These are phyloP conservation scores for Tillandsia fasciculata DNA, from an alignment of 176 grass and related monocot genomes.

Conservation along the genomic window DNA sequence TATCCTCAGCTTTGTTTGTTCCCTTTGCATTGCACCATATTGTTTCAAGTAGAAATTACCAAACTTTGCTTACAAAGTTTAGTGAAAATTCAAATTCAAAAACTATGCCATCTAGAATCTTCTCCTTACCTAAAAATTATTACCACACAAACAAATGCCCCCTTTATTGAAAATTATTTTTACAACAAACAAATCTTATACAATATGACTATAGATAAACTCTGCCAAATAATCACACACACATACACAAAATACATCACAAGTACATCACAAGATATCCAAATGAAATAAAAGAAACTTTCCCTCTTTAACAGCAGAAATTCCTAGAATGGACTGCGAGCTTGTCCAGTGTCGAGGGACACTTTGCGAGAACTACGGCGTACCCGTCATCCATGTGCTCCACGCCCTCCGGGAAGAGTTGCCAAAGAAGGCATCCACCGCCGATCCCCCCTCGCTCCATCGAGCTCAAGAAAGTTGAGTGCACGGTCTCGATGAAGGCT, in stretches of 20 bases:
- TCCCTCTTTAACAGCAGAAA: conserved; percentile 24
- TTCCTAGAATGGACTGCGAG: conserved; percentile 37
- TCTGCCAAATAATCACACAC: too few species aligned
- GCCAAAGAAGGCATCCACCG: conserved; percentile 74
- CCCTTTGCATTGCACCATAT: too few species aligned
- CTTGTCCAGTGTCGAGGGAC: conserved; percentile 37
- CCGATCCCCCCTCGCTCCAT: conserved; percentile 39
- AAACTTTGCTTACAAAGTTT: too few species aligned
- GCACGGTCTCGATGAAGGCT: conserved; percentile 56
- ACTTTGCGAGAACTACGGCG: conserved; percentile 52
- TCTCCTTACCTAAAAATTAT: too few species aligned
- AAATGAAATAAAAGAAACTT: not conserved
- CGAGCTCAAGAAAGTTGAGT: conserved; percentile 38
- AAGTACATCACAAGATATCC: not conserved
- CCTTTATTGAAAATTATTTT: too few species aligned
- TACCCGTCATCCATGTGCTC: conserved; percentile 88
- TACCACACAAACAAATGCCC: too few species aligned
- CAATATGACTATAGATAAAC: too few species aligned
- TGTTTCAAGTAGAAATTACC: too few species aligned
- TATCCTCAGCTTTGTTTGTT: too few species aligned
- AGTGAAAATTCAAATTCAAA: too few species aligned
- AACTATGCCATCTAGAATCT: too few species aligned
- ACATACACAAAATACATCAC: not conserved
- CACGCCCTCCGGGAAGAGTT: conserved; percentile 76
- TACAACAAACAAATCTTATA: too few species aligned